Conservation (phyloP, 305 asterid genomes). For the Ajuga reptans region DNA sequence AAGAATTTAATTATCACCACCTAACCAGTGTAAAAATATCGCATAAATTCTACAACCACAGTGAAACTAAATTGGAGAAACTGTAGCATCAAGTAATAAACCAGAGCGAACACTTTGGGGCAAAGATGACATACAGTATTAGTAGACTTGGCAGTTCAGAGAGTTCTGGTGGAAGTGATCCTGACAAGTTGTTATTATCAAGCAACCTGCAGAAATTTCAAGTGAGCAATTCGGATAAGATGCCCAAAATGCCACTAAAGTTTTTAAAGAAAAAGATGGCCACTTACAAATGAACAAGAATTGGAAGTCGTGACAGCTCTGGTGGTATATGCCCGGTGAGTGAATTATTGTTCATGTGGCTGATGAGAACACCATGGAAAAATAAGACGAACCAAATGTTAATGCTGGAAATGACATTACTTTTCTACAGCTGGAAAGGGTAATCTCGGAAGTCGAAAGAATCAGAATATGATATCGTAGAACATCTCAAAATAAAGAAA, state of each 20-base stretch:
- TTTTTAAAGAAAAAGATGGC: background rate
- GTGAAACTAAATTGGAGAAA: background rate
- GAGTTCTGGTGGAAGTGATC: conserved; percentile 70
- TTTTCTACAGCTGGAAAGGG: background rate
- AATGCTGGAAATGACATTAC: conserved; percentile 18
- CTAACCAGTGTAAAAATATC: background rate
- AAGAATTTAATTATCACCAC: too few species aligned
- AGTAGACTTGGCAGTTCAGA: conserved; percentile 47
- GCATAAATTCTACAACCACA: background rate
- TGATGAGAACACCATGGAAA: conserved; percentile 30
- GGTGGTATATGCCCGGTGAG: conserved; percentile 76
- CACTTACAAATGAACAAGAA: conserved; percentile 83
- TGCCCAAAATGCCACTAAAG: conserved; percentile 6
- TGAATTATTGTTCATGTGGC: conserved; percentile 97
- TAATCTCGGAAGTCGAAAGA: conserved; percentile 3
- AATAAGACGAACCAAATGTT: conserved; percentile 12
- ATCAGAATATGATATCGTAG: background rate
- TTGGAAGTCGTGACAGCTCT: conserved; percentile 64
- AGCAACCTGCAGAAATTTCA: conserved; percentile 57
- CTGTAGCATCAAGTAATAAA: conserved; percentile 1
- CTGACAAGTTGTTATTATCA: conserved; percentile 87
- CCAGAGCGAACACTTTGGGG: conserved; percentile 2
- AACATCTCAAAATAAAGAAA: conserved; percentile 13
- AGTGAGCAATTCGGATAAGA: conserved; percentile 16
- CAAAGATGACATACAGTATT: conserved; percentile 56